Conservation (phyloP, 106 monocot species). For the Dendrobium nobile region DNA sequence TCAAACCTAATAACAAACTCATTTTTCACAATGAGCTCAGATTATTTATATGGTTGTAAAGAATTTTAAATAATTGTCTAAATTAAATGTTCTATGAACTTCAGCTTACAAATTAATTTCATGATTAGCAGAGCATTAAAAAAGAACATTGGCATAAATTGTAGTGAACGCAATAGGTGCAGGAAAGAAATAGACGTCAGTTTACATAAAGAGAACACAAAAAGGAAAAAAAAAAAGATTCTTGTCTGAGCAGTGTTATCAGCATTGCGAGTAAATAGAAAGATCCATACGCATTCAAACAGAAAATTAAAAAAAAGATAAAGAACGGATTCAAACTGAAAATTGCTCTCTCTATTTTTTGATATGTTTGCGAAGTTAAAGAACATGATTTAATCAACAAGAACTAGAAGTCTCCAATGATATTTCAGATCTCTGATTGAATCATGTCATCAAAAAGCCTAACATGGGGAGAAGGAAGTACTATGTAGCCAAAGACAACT, state of each 20-base stretch:
- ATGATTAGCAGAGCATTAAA: background rate
- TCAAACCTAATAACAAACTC: background rate
- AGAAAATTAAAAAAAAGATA: background rate
- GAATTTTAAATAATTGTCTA: background rate
- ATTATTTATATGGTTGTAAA: background rate
- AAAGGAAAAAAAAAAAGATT: no score
- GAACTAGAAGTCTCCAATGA: background rate
- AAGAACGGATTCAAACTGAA: background rate
- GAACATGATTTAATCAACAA: background rate
- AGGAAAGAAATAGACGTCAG: background rate
- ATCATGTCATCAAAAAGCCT: conserved; percentile 24
- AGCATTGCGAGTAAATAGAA: background rate
- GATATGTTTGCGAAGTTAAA: background rate
- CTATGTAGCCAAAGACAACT: conserved; percentile 72
- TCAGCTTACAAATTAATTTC: background rate
- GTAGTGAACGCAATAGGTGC: background rate
- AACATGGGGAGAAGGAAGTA: conserved; percentile 51
- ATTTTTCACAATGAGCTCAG: background rate
- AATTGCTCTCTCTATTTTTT: background rate
- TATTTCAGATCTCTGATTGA: background rate
- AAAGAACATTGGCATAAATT: background rate
- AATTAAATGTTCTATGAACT: background rate
- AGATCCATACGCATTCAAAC: background rate
- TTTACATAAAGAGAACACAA: no score
- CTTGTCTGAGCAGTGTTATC: no score